These are phyloP conservation scores for Silybum marianum DNA, from an alignment of 129 eudicot species.

Conservation along the genomic window DNA sequence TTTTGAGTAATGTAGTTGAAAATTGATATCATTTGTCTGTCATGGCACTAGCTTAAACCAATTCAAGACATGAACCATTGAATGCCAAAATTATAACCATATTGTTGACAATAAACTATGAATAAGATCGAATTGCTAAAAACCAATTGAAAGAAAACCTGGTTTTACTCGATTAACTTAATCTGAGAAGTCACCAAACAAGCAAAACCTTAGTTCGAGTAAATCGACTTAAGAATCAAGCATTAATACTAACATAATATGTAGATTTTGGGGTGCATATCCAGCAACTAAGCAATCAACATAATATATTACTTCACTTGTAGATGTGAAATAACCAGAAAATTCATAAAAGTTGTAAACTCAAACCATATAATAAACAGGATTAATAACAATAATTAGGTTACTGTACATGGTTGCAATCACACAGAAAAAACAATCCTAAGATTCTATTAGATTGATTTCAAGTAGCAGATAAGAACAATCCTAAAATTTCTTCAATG, in stretches of 20 bases:
- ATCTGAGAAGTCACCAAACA: background rate
- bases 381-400: conserved; percentile 22
- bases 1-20: no score
- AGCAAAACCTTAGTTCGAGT: conserved; percentile 25
- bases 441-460: no score
- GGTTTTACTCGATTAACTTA: background rate
- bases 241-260: background rate
- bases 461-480: no score
- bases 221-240: background rate
- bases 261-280: background rate
- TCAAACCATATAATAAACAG: conserved; percentile 21
- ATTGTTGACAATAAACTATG: background rate
- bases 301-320: conserved; percentile 1
- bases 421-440: no score
- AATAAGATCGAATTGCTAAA: background rate
- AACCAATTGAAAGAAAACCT: conserved; percentile 1
- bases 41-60: no score
- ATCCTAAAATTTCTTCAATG: no score
- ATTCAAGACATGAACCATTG: no score
- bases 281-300: background rate
- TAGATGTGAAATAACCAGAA: conserved; percentile 5
- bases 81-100: background rate
- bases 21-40: no score
- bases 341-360: background rate
- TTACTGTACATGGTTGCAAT: conserved; percentile 22